Evolutionary conservation across 345 rosid genomes (phyloP), one percentile per base, ranked within the genome.

Genomic region (Physaria fendleri): DNA sequence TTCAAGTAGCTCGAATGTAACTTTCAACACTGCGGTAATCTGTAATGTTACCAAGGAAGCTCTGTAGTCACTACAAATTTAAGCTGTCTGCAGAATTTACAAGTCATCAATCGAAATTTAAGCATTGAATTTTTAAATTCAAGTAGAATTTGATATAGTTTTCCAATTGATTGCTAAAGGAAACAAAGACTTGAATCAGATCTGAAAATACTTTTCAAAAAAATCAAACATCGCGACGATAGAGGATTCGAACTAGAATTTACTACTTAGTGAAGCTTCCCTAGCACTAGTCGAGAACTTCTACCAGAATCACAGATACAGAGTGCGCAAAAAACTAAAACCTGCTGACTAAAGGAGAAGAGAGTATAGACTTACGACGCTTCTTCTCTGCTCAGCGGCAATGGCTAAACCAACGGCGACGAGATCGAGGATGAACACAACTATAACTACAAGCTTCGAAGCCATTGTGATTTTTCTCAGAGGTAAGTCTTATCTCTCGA

Each of bases 381-480:
- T 92, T 79, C 97, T 80, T 64, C 96, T 84, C 74, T 86, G 99
- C 78, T 92, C 99, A 51, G 97, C 97, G 33, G 93, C 99, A 44
- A 86, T 80, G 61, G 97, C 97, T 54, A 92, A 74, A n/a, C 85
- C 87, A 41, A 92, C 88, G 57, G 99, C 99, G 73, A 92, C 75
- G 77, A 92, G 82, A 70, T 92, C 89, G 10, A 86, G 60, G 41
- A 92, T 24, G 78, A 83, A 79, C 59, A 89, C 94, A 0, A 64
- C 38, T 32, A 88, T 76, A 60, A 92, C 56, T 28, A 92, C 44
- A 40, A 84, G 78, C 78, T 88, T 92, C 12, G 94, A 88, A 11
- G 97, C 94, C 99, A 93, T 93, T 27, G 70, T 57, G 59, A 3
- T 16, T 52, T 40, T 35, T 63, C 66, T 67, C 78, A 45, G 56